Conservation (phyloP, 2,329 filamentous ascomycete genomes). For the Mycosphaerella sp. region DNA sequence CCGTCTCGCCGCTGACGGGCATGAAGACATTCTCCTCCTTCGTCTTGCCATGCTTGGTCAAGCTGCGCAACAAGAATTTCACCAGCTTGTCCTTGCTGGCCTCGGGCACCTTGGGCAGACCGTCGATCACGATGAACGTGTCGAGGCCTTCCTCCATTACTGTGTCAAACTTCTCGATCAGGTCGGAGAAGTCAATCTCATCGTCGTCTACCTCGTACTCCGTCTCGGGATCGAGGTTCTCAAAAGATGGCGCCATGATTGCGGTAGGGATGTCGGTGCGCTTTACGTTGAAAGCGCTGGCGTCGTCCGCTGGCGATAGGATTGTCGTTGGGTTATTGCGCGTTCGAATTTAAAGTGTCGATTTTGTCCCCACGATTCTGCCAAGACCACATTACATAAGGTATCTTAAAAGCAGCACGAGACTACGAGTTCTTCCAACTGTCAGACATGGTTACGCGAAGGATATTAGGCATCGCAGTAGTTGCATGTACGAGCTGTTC, state of each 20-base stretch:
- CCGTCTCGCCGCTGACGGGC: slow-evolving; percentile 75
- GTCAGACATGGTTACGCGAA: too few relatives aligned
- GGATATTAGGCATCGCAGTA: too few relatives aligned
- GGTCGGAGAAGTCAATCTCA: slow-evolving; percentile 90
- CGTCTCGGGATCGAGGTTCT: slow-evolving; percentile 71
- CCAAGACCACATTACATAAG: too few relatives aligned
- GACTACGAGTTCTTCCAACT: too few relatives aligned
- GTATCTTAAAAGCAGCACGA: too few relatives aligned
- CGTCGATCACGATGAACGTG: slow-evolving; percentile 93
- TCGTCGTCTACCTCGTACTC: slow-evolving; percentile 89
- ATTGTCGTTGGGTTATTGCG: not conserved
- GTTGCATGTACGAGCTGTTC: too few relatives aligned
- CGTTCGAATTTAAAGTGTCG: not conserved
- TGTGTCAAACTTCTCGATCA: slow-evolving; percentile 91
- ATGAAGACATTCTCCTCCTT: slow-evolving; percentile 86
- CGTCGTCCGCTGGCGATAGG: not conserved
- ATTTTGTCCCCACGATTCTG: too few relatives aligned
- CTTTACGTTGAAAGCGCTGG: slow-evolving; percentile 8
- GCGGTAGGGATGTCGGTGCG: slow-evolving; percentile 14
- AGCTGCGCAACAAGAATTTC: slow-evolving; percentile 92
- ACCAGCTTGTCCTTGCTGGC: slow-evolving; percentile 90
- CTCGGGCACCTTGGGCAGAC: slow-evolving; percentile 79
- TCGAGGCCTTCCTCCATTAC: slow-evolving; percentile 94
- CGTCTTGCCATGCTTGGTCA: slow-evolving; percentile 77
- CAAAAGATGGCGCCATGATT: slow-evolving; percentile 89